Evolutionary conservation across 108 stramenopile genomes (phyloP).

Genomic region (Fragilariopsis cylindrus): DNA sequence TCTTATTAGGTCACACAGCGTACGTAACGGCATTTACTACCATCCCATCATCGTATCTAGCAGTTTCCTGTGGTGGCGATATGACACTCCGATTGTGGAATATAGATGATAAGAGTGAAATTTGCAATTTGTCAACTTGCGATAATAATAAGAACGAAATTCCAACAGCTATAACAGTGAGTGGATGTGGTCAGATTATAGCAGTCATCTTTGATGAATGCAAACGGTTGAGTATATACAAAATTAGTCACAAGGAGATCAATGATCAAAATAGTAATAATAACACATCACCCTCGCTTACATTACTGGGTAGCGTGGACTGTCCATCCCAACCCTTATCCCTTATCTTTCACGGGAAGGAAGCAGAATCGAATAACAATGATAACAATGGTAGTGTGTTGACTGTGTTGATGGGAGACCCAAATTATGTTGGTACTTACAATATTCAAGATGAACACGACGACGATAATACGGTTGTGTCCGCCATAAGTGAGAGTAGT

Average conservation of each 20-base stretch:
- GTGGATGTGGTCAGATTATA: constrained; percentile 15
- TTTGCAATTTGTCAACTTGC: constrained; percentile 30
- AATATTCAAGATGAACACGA: constrained; percentile 7
- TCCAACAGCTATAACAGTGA: constrained; percentile 33
- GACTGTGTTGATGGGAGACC: constrained; percentile 51
- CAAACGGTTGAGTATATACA: constrained; percentile 42
- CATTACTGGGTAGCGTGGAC: constrained; percentile 29
- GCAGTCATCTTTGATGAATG: constrained; percentile 46
- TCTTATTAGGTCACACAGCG: constrained; percentile 71
- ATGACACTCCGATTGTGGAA: constrained; percentile 76
- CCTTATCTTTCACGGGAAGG: constrained; percentile 23
- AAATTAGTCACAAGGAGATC: neutral
- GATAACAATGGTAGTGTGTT: constrained; percentile 26
- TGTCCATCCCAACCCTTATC: constrained; percentile 52
- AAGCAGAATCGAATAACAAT: neutral
- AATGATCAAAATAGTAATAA: neutral
- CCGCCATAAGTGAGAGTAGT: constrained; percentile 16
- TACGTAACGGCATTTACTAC: constrained; percentile 68
- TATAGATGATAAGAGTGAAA: constrained; percentile 37
- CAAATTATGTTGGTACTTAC: constrained; percentile 48
- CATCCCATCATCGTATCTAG: constrained; percentile 19
- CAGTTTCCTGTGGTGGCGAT: constrained; percentile 70
- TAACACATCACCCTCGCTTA: neutral
- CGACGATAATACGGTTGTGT: constrained; percentile 16
- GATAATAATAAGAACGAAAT: constrained; percentile 28